Conservation (phyloP, 306 rosid genomes). For the Fagus crenata region DNA sequence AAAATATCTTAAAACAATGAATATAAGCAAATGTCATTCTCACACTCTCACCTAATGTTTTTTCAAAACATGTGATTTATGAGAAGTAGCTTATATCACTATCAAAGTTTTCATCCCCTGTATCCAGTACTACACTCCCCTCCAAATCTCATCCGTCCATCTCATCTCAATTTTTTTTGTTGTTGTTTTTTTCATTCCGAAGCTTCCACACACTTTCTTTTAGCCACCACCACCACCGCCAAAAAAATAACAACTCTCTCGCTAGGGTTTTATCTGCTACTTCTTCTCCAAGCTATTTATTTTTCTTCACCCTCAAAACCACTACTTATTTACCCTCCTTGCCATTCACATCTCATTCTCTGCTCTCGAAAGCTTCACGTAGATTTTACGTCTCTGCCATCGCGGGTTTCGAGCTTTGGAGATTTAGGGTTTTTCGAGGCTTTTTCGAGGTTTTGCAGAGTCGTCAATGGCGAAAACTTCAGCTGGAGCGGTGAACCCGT, state of each 20-base stretch:
- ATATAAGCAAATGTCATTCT: too few species aligned
- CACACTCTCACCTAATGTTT: too few species aligned
- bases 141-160: neutral
- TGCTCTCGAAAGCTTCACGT: neutral
- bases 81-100: too few species aligned
- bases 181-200: neutral
- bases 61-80: too few species aligned
- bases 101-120: too few species aligned
- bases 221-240: too few species aligned
- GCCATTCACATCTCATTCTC: neutral
- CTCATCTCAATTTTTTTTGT: too few species aligned
- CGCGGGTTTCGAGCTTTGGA: neutral
- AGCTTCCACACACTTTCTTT: neutral
- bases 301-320: neutral
- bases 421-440: conserved; percentile 29
- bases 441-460: conserved; percentile 27
- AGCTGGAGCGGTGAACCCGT: conserved; percentile 51
- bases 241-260: too few species aligned
- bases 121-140: neutral
- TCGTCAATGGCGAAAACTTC: conserved; percentile 61
- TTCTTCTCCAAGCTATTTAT: neutral
- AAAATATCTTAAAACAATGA: too few species aligned
- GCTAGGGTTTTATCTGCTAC: neutral
- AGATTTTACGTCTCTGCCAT: neutral
- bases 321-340: too few species aligned